Evolutionary conservation across 78 protist species (phyloP).

Genomic region (Blattamonas nauphoetae): DNA sequence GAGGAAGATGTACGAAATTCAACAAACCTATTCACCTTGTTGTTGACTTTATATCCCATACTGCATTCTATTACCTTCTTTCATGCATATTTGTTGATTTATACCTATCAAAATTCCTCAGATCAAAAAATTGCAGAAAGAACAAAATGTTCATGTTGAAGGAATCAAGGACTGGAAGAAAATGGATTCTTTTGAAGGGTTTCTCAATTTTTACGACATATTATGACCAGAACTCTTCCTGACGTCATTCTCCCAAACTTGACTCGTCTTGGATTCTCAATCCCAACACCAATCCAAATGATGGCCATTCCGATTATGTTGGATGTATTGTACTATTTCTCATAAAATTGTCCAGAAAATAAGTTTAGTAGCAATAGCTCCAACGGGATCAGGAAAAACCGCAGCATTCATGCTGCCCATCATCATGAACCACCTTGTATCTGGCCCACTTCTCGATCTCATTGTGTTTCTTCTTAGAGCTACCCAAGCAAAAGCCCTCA

Average conservation of each 20-base stretch:
- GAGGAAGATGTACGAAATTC: no score
- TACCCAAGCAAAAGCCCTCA: not conserved
- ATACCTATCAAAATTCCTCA: no score
- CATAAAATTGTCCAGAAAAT: conserved; percentile 41
- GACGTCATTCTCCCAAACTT: not conserved
- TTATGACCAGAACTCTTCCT: not conserved
- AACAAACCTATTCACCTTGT: no score
- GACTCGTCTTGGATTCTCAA: not conserved
- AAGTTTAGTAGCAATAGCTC: conserved; percentile 64
- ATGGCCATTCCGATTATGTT: conserved; percentile 39
- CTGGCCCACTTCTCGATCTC: not conserved
- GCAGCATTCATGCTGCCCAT: conserved; percentile 66
- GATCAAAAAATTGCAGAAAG: not conserved
- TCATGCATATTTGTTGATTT: no score
- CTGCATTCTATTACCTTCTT: no score
- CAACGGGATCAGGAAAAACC: conserved; percentile 89
- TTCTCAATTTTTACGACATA: not conserved
- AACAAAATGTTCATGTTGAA: not conserved
- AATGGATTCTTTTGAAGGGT: not conserved
- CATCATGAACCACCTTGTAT: conserved; percentile 9
- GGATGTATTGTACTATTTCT: not conserved
- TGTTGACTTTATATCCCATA: no score
- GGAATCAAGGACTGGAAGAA: not conserved
- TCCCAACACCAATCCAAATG: conserved; percentile 45
- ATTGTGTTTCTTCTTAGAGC: not conserved